These are phyloP conservation scores for Euphorbia peplus DNA, from an alignment of 345 rosid species.

Conservation along the genomic window DNA sequence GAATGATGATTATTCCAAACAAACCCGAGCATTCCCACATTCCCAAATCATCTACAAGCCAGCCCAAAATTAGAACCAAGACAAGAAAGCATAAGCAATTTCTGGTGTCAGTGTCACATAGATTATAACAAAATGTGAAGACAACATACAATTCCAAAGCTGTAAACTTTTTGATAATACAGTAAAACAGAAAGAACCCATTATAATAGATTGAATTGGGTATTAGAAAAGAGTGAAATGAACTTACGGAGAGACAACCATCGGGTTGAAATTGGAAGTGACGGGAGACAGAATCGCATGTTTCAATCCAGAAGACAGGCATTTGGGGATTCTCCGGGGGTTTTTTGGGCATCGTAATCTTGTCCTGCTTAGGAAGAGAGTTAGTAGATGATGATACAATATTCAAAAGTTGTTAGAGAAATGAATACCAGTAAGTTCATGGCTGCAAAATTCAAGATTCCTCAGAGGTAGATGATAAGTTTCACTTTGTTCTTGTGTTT, in stretches of 20 bases:
- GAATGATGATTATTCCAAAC: background rate
- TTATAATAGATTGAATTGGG: background rate
- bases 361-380: background rate
- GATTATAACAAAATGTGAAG: background rate
- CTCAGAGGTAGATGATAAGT: too few species aligned
- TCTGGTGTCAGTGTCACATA: too few species aligned
- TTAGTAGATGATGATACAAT: background rate
- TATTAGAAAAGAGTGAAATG: background rate
- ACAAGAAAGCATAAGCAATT: background rate
- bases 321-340: conserved; percentile 22
- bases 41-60: background rate
- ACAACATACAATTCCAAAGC: background rate
- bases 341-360: conserved; percentile 19
- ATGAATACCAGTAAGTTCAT: conserved; percentile 24
- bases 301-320: conserved; percentile 69
- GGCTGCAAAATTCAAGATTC: background rate
- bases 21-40: background rate
- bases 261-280: conserved; percentile 64
- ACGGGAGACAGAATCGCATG: conserved; percentile 62
- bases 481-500: background rate
- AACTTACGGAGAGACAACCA: conserved; percentile 66
- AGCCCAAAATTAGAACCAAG: background rate
- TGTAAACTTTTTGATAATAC: background rate
- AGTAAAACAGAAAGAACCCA: background rate
- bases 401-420: background rate